These are phyloP conservation scores for Tirmania nivea DNA, from an alignment of 495 filamentous ascomycete genomes.

Conservation along the genomic window DNA sequence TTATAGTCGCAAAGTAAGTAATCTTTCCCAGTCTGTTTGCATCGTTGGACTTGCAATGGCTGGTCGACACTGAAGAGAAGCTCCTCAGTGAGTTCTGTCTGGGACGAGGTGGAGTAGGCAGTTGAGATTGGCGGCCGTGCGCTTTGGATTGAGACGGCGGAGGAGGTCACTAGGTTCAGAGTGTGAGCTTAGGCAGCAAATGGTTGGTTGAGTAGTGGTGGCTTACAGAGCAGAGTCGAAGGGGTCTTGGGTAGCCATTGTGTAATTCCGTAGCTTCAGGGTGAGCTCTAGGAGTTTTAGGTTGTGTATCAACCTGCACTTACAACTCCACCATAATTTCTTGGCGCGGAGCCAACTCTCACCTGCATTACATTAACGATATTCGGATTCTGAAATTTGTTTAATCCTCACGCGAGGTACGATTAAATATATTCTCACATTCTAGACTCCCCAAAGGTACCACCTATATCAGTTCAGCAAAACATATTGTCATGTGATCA, in stretches of 20 bases:
- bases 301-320: too few species aligned
- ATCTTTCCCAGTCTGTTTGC: constrained; percentile 71
- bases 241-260: constrained; percentile 32
- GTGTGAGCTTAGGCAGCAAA: background rate
- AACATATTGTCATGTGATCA: too few species aligned
- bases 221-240: constrained; percentile 70
- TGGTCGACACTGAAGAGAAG: constrained; percentile 94
- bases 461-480: too few species aligned
- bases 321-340: too few species aligned
- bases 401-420: too few species aligned
- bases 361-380: too few species aligned
- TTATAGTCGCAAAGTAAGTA: constrained; percentile 99
- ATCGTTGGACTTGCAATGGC: constrained; percentile 67
- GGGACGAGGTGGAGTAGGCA: constrained; percentile 69
- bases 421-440: too few species aligned
- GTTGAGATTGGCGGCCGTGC: constrained; percentile 65
- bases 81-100: constrained; percentile 85
- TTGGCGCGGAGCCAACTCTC: too few species aligned
- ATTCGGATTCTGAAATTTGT: too few species aligned
- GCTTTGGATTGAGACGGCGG: constrained; percentile 84
- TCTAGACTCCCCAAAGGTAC: too few species aligned
- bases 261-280: background rate
- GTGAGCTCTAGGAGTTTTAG: background rate
- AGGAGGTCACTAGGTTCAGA: constrained; percentile 61
- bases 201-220: constrained; percentile 3